These are phyloP conservation scores for Trypanosoma platydactyli DNA, from an alignment of 208 protist species.

Conservation along the genomic window DNA sequence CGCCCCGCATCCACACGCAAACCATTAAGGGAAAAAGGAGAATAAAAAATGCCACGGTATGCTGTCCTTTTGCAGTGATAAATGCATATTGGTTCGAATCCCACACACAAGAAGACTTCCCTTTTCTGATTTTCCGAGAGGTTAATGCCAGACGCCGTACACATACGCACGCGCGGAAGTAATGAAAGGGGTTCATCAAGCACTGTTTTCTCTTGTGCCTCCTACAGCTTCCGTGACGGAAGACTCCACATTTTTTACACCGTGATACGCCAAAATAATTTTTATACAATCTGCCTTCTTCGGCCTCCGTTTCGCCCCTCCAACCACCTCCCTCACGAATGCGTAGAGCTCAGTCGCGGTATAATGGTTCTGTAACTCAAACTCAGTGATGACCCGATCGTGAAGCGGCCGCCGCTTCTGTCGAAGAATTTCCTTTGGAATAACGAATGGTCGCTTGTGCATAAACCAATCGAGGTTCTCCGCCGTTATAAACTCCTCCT, in stretches of 20 bases:
- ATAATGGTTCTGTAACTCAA: constrained; percentile 86
- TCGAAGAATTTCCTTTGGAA: constrained; percentile 60
- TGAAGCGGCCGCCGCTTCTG: constrained; percentile 46
- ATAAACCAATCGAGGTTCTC: constrained; percentile 80
- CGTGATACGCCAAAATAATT: constrained; percentile 27
- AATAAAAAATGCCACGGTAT: background rate
- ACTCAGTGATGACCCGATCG: constrained; percentile 58
- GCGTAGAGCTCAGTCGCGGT: constrained; percentile 53
- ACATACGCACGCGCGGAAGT: background rate
- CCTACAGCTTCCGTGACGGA: background rate
- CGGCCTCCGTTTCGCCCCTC: background rate
- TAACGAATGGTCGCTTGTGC: constrained; percentile 47
- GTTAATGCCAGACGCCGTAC: background rate
- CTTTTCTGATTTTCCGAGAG: background rate
- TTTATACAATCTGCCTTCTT: constrained; percentile 24
- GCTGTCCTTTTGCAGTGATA: background rate
- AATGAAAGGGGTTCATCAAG: background rate
- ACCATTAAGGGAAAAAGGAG: constrained; percentile 11
- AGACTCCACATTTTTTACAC: background rate
- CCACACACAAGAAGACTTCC: background rate
- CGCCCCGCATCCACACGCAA: too few species aligned
- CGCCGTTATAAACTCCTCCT: constrained; percentile 66
- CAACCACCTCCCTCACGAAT: constrained; percentile 42
- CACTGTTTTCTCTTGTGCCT: constrained; percentile 1
- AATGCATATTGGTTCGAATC: background rate